Evolutionary conservation across 2,329 filamentous ascomycete genomes (phyloP), one percentile per base, ranked within the genome.

Genomic region (Cylindrodendrum hubeiense): DNA sequence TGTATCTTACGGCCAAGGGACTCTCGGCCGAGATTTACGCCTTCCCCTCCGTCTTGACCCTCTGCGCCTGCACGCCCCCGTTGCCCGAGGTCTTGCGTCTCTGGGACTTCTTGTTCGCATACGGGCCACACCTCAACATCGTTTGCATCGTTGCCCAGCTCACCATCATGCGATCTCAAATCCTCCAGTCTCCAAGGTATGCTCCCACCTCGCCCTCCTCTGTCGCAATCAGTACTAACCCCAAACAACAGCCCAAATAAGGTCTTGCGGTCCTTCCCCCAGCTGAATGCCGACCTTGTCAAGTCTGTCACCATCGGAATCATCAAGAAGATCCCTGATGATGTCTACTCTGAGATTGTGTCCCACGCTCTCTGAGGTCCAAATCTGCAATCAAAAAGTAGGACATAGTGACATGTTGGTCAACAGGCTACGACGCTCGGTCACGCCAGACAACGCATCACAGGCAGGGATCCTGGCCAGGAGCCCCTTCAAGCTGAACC

Each of bases 71-170:
- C 79, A 99, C 96, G 17, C 96, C 96, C 17, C 96, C 96, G 3
- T 81, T 99, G 59, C 95, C 95, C 0, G 95, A 99, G 80, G 96
- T 99, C 0, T 81, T 99, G 60, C 89, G 93, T 67, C 86, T 99
- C 2, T 99, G 96, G 96, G 96, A 99, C 78, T 99, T 99, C 73
- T 81, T 99, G 22, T 97, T 99, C 76, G 95, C 96, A 0, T 99
- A 98, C 72, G 96, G 96, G 0, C 91, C 94, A 37, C 96, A 99
- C 79, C 80, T 99, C 66, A 99, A 99, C 76, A 93, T 99, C 60
- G 82, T 99, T 22, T 98, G 96, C 78, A 98, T 99, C 69, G 96
- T 98, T 17, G 95, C 95, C 15, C 96, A 99, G 81, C 84, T 99
- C 56, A 91, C 98, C 52, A 88, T 97, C 74, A 93, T 98, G 81